phyloP scores from a whole-genome alignment of 805 yeast species.

The Candida rishiriensis region DNA sequence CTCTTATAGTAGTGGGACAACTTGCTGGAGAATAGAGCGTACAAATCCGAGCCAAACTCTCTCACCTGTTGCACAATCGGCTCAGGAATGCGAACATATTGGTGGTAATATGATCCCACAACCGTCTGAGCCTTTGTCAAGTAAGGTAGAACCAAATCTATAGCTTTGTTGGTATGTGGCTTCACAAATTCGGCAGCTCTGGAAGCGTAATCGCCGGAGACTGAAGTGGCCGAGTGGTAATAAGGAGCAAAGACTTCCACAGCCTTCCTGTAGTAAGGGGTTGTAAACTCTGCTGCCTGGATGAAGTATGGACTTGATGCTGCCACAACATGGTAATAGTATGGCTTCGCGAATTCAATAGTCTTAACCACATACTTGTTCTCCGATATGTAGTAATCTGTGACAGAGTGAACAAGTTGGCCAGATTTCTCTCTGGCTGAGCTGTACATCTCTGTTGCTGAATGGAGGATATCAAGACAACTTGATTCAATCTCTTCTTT shows the following conservation, averaged over 20 bases:
- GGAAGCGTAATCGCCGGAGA: background rate
- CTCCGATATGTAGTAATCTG: slow-evolving; percentile 8
- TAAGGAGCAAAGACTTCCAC: background rate
- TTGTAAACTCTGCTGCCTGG: background rate
- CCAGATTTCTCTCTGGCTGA: background rate
- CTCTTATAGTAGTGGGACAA: slow-evolving; percentile 8
- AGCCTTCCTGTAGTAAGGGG: background rate
- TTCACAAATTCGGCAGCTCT: background rate
- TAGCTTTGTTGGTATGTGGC: background rate
- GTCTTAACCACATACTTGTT: slow-evolving; percentile 11
- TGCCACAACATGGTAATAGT: background rate
- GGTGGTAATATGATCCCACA: background rate
- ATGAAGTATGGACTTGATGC: background rate
- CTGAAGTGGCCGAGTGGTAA: background rate
- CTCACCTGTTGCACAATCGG: background rate
- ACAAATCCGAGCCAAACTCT: slow-evolving; percentile 2
- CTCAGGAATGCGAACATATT: background rate
- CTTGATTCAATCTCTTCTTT: background rate
- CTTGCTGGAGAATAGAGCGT: slow-evolving; percentile 1
- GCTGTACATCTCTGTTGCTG: background rate
- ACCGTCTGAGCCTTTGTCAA: too few relatives aligned
- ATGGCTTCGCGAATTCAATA: slow-evolving; percentile 5
- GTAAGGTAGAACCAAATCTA: slow-evolving; percentile 1
- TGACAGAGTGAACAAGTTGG: background rate
- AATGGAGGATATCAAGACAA: background rate